phyloP scores from a whole-genome alignment of 768 basidiomycete species.

The Lactarius evosmus region DNA sequence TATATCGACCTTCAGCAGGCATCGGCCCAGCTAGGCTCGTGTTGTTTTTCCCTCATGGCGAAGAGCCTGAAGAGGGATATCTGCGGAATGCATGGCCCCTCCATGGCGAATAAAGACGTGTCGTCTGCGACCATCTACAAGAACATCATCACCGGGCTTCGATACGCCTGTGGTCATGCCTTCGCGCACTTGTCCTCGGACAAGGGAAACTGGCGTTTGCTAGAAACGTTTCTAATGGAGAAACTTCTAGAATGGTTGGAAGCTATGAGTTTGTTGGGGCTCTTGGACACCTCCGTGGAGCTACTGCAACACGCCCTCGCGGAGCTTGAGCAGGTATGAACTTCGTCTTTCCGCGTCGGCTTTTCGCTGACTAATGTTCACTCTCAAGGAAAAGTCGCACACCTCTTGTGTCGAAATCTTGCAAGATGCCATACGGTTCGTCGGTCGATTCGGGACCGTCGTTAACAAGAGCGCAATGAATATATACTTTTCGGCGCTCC shows the following conservation, averaged over 20 bases:
- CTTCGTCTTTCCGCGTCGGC: not conserved
- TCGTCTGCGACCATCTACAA: not conserved
- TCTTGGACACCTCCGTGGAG: conserved; percentile 17
- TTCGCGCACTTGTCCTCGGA: conserved; percentile 11
- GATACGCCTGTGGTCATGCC: conserved; percentile 12
- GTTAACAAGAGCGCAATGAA: conserved; percentile 18
- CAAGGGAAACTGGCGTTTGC: conserved; percentile 5
- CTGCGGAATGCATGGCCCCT: conserved; percentile 6
- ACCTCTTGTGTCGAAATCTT: conserved; percentile 12
- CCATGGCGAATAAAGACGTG: conserved; percentile 10
- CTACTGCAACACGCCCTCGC: conserved; percentile 9
- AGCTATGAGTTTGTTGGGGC: conserved; percentile 13
- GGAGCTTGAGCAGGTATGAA: conserved; percentile 10
- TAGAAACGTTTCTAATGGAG: conserved; percentile 18
- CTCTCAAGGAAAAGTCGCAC: not conserved
- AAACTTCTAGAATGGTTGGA: conserved; percentile 23
- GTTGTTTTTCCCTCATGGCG: conserved; percentile 18
- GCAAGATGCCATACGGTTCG: conserved; percentile 18
- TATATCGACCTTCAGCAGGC: conserved; percentile 8
- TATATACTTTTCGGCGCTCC: conserved; percentile 17
- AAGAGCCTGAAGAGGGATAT: conserved; percentile 17
- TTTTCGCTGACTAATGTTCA: not conserved
- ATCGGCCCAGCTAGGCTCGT: conserved; percentile 12
- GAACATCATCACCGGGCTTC: conserved; percentile 7
- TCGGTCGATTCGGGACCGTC: conserved; percentile 18